Percentiles rank a stretch among this genome's conserved stretches.
phyloP scores from a whole-genome alignment of 495 filamentous ascomycete species.

The Aspergillus affinis region DNA sequence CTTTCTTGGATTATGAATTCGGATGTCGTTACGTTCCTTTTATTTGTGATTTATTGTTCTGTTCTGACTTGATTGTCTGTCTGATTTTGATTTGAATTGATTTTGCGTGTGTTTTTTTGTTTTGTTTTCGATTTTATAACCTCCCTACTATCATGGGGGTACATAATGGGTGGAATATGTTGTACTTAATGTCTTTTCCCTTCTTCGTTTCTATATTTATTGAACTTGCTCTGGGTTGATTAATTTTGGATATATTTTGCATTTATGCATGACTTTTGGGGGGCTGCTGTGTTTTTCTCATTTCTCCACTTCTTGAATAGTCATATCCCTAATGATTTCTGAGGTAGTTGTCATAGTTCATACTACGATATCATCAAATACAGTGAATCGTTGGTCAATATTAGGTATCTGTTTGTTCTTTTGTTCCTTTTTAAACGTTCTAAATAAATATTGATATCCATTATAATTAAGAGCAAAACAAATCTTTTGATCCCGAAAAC shows the following conservation, averaged over 20 bases:
- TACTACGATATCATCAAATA: not conserved
- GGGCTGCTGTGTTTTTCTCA: not conserved
- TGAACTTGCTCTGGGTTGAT: not conserved
- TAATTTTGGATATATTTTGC: not conserved
- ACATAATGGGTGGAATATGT: not conserved
- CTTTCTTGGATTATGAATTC: constrained; percentile 8
- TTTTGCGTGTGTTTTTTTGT: not conserved
- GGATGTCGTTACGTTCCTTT: constrained; percentile 15
- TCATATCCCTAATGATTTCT: no score
- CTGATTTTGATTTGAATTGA: not conserved
- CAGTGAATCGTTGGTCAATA: not conserved
- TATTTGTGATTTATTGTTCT: not conserved
- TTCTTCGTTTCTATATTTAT: not conserved
- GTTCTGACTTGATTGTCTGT: constrained; percentile 6
- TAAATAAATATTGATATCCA: not conserved
- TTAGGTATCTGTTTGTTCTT: not conserved
- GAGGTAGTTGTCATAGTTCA: not conserved
- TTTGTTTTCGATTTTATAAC: not conserved
- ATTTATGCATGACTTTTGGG: not conserved
- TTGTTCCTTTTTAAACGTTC: not conserved
- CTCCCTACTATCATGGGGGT: not conserved
- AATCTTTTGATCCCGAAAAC: constrained; percentile 5
- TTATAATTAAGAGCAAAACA: not conserved
- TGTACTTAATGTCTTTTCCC: not conserved
- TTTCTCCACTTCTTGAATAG: not conserved